Evolutionary conservation across 2,329 filamentous ascomycete genomes (phyloP), one percentile per base, ranked within the genome.

Genomic region (Fusarium pseudograminearum): DNA sequence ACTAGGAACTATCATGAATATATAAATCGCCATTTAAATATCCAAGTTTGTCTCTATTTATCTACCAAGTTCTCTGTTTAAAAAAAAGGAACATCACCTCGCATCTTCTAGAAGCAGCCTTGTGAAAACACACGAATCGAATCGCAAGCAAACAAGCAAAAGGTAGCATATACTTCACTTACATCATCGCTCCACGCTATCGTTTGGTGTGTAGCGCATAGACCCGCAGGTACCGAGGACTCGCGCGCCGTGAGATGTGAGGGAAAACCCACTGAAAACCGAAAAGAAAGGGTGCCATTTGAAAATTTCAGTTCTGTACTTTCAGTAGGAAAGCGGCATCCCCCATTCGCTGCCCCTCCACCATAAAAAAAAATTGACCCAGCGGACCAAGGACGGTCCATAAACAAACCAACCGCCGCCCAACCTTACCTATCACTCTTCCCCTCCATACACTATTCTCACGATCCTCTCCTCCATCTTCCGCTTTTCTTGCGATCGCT

Each of bases 371-470:
- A 69, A 61, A 66, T 61, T 66, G 61, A 44, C 53, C 61, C 46
- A 65, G 52, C 61, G 30, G 51, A 44, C 48, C 38, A 59, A 64
- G 31, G 34, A 41, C 46, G 46, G 59, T n/a, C 63, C 51, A 70
- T 70, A 68, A 68, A 64, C 57, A 59, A 59, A 60, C 57, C 64
- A 64, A 64, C 57, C 59, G 58, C 57, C 51, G 66, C 67, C 67
- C 50, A 40, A 52, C 65, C 59, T 62, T 64, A 46, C 61, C 61
- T 50, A 10, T 36, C 18, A 48, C 50, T 58, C 50, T 65, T 38
- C 56, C 68, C 65, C 68, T 65, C 69, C 57, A 57, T 61, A 44
- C 24, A 42, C 41, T 42, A 69, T 63, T 52, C 56, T 65, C 65
- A 62, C 58, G 53, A 70, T 67, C 58, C 50, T 67, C 56, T 42